Evolutionary conservation across 805 yeast species (phyloP), one percentile per base, ranked within the genome.

Genomic region (Saccharomycopsis olivae): DNA sequence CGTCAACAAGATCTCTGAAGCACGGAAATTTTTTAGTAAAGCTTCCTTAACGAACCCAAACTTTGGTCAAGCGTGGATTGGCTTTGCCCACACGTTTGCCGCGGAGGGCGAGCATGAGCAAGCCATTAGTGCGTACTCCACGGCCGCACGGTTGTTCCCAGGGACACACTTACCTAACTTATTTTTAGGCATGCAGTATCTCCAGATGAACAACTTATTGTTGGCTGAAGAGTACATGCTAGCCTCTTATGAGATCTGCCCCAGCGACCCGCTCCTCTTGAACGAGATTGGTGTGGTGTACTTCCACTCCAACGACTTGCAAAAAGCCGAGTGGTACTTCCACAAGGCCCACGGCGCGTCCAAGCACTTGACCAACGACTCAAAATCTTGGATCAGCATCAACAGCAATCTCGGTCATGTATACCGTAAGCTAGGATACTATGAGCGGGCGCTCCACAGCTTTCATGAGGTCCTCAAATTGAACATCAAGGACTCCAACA

Each of bases 91-190:
- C 53, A 88, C 97, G 0, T 92, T 88, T 70, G 96, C 96, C 0
- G 79, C 84, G 2, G 98, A 92, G 57, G 94, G 96, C n/a, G 99
- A 92, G 59, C 96, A 92, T 57, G 99, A 92, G 57, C 97, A 92
- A 59, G 97, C 97, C 1, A 81, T 92, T 17, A 81, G 96, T 41
- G 97, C 97, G 0, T 92, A 88, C 59, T 88, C 97, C 1, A 88
- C 95, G 10, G 96, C 96, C 0, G 86, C 95, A 1, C 65, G 96
- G 46, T 68, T 88, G 32, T 92, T 92, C 53, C 87, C 88, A 0
- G 94, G 95, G 1, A 78, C 88, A 3, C 96, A 92, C 56, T 61
- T 88, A 35, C 97, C 98, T 2, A 76, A 82, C 52, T 61, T 92
- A 44, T 89, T 84, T 52, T 65, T 92, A 29, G 99, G 98, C 1